phyloP scores from a whole-genome alignment of 164 flowering plant genomes.

The Nymphaea colorata region DNA sequence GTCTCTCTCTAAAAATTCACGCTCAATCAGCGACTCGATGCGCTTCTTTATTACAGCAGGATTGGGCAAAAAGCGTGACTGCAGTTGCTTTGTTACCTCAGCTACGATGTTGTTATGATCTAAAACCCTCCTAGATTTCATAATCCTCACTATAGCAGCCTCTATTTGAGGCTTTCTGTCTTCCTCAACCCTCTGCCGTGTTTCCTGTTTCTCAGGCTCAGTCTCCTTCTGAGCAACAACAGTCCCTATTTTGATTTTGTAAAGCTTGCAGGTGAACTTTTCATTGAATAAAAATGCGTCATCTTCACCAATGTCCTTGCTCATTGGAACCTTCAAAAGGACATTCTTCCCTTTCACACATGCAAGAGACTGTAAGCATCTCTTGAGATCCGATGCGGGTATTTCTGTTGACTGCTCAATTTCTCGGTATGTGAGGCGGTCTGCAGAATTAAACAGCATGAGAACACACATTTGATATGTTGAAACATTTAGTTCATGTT shows the following conservation, averaged over 20 bases:
- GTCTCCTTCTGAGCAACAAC: constrained; percentile 96
- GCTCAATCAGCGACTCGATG: constrained; percentile 89
- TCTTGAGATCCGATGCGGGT: constrained; percentile 43
- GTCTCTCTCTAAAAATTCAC: constrained; percentile 96
- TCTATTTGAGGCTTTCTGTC: constrained; percentile 97
- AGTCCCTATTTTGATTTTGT: constrained; percentile 89
- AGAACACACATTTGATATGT: constrained; percentile 68
- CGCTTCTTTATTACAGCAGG: constrained; percentile 92
- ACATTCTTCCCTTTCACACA: constrained; percentile 69
- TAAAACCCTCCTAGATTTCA: constrained; percentile 77
- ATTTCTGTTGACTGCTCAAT: constrained; percentile 60
- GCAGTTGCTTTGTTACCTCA: constrained; percentile 95
- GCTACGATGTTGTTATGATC: constrained; percentile 88
- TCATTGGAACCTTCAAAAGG: constrained; percentile 86
- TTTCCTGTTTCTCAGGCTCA: constrained; percentile 93
- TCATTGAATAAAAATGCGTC: constrained; percentile 77
- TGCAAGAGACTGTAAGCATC: constrained; percentile 58
- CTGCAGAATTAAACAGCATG: constrained; percentile 48
- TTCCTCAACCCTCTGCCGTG: constrained; percentile 91
- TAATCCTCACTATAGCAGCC: constrained; percentile 89
- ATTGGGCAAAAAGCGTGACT: constrained; percentile 77
- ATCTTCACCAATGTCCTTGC: constrained; percentile 83
- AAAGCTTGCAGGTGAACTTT: constrained; percentile 72
- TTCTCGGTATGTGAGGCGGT: constrained; percentile 31
- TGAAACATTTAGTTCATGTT: constrained; percentile 87